Percentiles rank a stretch among this genome's conserved stretches.
phyloP scores from a whole-genome alignment of 805 yeast species.

The Wickerhamiella domercqiae region DNA sequence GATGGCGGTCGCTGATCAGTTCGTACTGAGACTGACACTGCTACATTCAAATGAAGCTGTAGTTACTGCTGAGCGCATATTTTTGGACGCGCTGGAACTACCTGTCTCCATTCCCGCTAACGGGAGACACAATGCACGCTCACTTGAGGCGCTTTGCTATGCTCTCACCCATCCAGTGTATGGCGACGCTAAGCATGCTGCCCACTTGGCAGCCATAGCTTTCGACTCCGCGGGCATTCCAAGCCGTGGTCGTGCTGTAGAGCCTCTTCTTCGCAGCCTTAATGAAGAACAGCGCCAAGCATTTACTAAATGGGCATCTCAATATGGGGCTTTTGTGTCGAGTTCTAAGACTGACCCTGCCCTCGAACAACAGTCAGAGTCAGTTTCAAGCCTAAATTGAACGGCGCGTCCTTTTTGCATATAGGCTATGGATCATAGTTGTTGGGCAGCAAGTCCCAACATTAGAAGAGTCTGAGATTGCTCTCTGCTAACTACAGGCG shows the following conservation, averaged over 20 bases:
- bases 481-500: too few species aligned
- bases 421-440: too few species aligned
- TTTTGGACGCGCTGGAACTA: constrained; percentile 10
- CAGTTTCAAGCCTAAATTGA: too few species aligned
- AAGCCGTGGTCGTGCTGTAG: constrained; percentile 7
- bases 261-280: constrained; percentile 5
- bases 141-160: constrained; percentile 12
- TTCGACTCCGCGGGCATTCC: constrained; percentile 1
- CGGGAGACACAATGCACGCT: constrained; percentile 8
- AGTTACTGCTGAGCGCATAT: constrained; percentile 14
- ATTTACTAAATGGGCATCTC: neutral
- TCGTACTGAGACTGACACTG: constrained; percentile 15
- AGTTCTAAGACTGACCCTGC: too few species aligned
- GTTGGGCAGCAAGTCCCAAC: too few species aligned
- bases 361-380: too few species aligned
- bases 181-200: constrained; percentile 12
- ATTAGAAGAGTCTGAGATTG: too few species aligned
- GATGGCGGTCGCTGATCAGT: constrained; percentile 15
- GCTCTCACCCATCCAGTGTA: constrained; percentile 1
- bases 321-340: neutral
- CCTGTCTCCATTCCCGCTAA: constrained; percentile 7
- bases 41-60: constrained; percentile 6
- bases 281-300: neutral
- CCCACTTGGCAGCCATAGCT: constrained; percentile 10
- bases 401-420: too few species aligned